Conservation (phyloP, 2,329 filamentous ascomycete genomes). For the Cytospora schulzeri region DNA sequence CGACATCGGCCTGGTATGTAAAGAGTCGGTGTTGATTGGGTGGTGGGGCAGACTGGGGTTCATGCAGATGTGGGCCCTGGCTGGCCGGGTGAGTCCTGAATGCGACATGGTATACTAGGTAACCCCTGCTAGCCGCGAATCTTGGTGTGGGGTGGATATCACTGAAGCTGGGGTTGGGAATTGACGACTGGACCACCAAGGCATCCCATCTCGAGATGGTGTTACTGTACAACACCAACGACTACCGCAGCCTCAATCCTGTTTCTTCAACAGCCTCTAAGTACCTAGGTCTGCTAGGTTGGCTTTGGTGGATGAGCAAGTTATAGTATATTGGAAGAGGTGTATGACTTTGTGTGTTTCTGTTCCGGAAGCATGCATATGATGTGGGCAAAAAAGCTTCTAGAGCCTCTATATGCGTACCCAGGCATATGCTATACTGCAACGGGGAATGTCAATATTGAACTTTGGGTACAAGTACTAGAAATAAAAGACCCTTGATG, state of each 20-base stretch:
- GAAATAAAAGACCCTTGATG: background rate
- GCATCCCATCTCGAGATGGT: background rate
- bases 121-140: background rate
- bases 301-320: no score
- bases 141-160: background rate
- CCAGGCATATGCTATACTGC: background rate
- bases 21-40: conserved; percentile 1
- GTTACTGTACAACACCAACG: background rate
- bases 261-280: background rate
- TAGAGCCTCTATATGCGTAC: background rate
- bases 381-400: background rate
- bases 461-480: background rate
- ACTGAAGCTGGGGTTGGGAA: background rate
- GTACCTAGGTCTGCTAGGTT: no score
- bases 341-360: no score
- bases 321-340: no score
- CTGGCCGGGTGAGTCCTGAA: background rate
- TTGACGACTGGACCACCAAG: background rate
- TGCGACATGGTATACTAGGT: background rate
- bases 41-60: background rate
- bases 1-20: conserved; percentile 1
- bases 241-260: background rate
- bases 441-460: background rate
- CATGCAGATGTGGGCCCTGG: background rate
- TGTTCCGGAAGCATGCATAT: background rate